A percentile compares a stretch with the other conserved stretches of the same genome.
phyloP scores from a whole-genome alignment of 2,329 filamentous ascomycete genomes.

The Escovopsis sp. region DNA sequence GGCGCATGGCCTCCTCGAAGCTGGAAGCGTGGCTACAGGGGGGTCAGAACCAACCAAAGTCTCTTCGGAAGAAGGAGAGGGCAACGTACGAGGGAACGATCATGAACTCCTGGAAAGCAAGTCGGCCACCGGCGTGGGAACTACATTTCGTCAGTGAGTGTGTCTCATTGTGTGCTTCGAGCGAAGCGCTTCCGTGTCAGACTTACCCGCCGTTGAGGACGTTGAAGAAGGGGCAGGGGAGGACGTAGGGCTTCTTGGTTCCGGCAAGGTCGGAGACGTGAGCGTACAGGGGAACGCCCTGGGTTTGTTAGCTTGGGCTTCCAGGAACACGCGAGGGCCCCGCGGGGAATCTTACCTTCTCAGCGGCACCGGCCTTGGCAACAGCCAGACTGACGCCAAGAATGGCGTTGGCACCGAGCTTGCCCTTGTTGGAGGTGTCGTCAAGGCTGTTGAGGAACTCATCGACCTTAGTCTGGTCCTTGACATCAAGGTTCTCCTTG shows the following conservation, averaged over 20 bases:
- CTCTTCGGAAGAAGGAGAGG: background rate
- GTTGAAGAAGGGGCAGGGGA: constrained; percentile 88
- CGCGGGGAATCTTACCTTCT: constrained; percentile 45
- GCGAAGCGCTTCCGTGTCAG: too few species aligned
- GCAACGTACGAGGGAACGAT: constrained; percentile 61
- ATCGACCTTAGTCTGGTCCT: constrained; percentile 74
- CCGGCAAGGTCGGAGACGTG: constrained; percentile 78
- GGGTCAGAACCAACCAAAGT: constrained; percentile 3
- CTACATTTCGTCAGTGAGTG: constrained; percentile 23
- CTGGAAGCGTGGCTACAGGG: constrained; percentile 56
- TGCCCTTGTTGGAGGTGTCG: constrained; percentile 73
- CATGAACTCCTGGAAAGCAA: constrained; percentile 96
- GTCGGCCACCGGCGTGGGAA: constrained; percentile 91
- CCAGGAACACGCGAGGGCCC: background rate
- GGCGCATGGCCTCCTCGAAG: constrained; percentile 91
- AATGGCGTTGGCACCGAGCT: constrained; percentile 79
- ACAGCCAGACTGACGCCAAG: constrained; percentile 72
- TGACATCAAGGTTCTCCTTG: constrained; percentile 69
- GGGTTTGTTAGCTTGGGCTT: constrained; percentile 1
- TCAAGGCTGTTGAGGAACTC: constrained; percentile 76
- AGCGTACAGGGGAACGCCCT: constrained; percentile 71
- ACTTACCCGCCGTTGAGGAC: constrained; percentile 63
- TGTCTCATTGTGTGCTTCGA: background rate
- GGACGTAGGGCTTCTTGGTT: constrained; percentile 83
- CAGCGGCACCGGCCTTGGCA: constrained; percentile 78